Evolutionary conservation across 2,329 filamentous ascomycete species (phyloP), one percentile per base, ranked within the genome.

Genomic region (Colletotrichum siamense): DNA sequence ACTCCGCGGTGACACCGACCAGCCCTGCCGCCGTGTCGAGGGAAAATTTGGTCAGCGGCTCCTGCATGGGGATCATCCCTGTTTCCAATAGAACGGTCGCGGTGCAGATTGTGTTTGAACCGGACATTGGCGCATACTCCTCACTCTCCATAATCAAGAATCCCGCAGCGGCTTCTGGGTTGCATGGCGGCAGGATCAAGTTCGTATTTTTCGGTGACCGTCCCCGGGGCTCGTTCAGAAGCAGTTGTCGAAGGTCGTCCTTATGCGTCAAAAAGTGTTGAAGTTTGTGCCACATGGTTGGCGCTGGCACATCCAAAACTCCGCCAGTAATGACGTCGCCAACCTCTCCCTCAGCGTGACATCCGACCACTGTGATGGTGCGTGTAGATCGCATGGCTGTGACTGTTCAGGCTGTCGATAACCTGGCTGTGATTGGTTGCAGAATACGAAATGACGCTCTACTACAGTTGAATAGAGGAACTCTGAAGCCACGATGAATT

Each of bases 291-390:
- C 83, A 87, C 88, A 89, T 89, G 22, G 86, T 88, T 36, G 84
- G 84, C 13, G 84, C 85, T 3, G 83, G 80, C 1, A 84, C 81
- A 39, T 89, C 87, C 1, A 86, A 82, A 4, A 89, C 86, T 22
- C 88, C 88, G 18, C 87, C 87, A 13, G 85, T 83, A 62, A 90
- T 84, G 15, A 90, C 88, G 78, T 90, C 88, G 66, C 88, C 86
- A 0, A 89, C 86, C 79, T 85, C 84, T 67, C 87, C 87, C 76
- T 84, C 85, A 15, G 84, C 82, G 57, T 87, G 86, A 73, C 82
- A 82, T 44, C 83, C 81, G 6, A 87, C 82, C 15, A 86, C 77
- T 8, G 79, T 79, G 16, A 84, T 76, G 5, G 80, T 81, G 10
- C 79, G 77, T 16, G 77, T 24, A 12, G 77, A 77, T 44, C 67